phyloP scores from a whole-genome alignment of 352 stramenopile genomes.

The Globisporangium spiculum region DNA sequence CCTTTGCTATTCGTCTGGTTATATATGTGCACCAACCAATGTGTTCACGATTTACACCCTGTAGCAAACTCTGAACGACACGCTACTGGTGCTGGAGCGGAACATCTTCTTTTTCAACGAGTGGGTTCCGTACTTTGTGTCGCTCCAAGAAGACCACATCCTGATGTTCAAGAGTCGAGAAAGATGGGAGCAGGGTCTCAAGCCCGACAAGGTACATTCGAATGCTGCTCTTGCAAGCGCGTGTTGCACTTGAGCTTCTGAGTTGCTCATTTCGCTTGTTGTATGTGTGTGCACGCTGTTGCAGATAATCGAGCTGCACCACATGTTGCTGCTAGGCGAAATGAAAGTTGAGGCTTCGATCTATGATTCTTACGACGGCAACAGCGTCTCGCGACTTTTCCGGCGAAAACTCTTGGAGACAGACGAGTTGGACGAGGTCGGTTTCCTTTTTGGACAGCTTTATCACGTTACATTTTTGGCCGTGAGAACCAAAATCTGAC shows the following conservation, averaged over 20 bases:
- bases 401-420: constrained; percentile 73
- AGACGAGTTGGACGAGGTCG: constrained; percentile 73
- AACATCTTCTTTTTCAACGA: constrained; percentile 85
- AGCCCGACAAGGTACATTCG: constrained; percentile 64
- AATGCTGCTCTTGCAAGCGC: not conserved
- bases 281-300: not conserved
- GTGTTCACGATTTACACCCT: not conserved
- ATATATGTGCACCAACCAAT: not conserved
- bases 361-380: constrained; percentile 18
- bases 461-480: not conserved
- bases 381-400: constrained; percentile 52
- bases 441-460: not conserved
- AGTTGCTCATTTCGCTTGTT: not conserved
- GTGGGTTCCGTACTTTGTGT: constrained; percentile 82
- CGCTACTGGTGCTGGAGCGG: constrained; percentile 68
- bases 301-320: constrained; percentile 72
- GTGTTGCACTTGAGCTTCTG: not conserved
- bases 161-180: constrained; percentile 78
- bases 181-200: constrained; percentile 79
- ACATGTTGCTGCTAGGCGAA: constrained; percentile 73
- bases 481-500: not conserved
- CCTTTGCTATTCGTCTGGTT: not conserved
- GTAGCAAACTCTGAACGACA: constrained; percentile 88
- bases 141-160: constrained; percentile 75
- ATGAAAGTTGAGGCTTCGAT: constrained; percentile 79